Conservation (phyloP, 2,329 filamentous ascomycete species). For the Albophoma yamanashiensis region DNA sequence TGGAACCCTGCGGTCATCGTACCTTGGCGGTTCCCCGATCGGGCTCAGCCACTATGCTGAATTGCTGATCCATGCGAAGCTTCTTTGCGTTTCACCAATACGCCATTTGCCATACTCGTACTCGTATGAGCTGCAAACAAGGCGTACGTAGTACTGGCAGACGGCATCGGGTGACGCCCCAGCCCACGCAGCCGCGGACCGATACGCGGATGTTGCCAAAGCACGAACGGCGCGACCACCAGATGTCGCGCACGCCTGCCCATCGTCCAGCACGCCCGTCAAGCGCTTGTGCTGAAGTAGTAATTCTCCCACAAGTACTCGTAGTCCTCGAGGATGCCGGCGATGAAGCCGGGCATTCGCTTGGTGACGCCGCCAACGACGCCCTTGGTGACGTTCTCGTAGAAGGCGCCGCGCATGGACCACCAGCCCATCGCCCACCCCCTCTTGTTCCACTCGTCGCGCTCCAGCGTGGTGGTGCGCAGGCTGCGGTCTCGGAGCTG, state of each 20-base stretch:
- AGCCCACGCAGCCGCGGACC: too few relatives aligned
- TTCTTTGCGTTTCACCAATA: not conserved
- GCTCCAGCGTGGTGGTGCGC: constrained; percentile 76
- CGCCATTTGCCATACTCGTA: not conserved
- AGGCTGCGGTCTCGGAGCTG: constrained; percentile 68
- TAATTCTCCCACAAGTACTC: constrained; percentile 98
- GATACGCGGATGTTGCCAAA: not conserved
- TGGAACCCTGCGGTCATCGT: not conserved
- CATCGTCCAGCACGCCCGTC: constrained; percentile 4
- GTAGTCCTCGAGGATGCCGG: constrained; percentile 86
- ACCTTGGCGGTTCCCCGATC: not conserved
- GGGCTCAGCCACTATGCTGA: not conserved
- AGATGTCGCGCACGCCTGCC: not conserved
- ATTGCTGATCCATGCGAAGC: not conserved
- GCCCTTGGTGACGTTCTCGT: constrained; percentile 79
- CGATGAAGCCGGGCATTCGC: constrained; percentile 69
- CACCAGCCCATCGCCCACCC: constrained; percentile 93
- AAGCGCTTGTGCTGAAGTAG: constrained; percentile 63
- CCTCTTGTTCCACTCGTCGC: constrained; percentile 78
- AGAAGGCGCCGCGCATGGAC: constrained; percentile 93
- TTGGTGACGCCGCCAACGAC: constrained; percentile 63
- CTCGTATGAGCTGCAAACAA: not conserved
- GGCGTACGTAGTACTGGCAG: too few relatives aligned
- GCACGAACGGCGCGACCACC: not conserved
- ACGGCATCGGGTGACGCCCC: not conserved